These are phyloP conservation scores for Apostasia ramifera DNA, from an alignment of 106 monocot species.

Conservation along the genomic window DNA sequence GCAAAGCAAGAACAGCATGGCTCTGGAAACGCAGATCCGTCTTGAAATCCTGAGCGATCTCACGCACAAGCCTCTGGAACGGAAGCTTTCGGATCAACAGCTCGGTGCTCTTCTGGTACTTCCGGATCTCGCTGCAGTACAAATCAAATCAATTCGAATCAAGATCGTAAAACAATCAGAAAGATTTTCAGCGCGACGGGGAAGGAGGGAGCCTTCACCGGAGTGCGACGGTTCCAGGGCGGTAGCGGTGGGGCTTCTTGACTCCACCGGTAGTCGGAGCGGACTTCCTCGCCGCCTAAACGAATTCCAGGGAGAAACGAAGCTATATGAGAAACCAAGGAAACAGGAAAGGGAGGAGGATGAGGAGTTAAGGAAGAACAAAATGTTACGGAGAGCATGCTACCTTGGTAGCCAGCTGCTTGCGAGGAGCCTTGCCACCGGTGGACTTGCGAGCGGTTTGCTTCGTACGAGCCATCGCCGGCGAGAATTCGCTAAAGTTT, in stretches of 20 bases:
- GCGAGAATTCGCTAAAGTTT: background rate
- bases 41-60: slow-evolving; percentile 22
- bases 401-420: slow-evolving; percentile 19
- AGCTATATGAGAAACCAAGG: background rate
- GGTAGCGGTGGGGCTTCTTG: slow-evolving; percentile 18
- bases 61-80: slow-evolving; percentile 16
- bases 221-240: slow-evolving; percentile 14
- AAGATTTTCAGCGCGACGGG: background rate
- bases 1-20: slow-evolving; percentile 24
- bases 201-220: background rate
- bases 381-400: too few species aligned
- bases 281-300: slow-evolving; percentile 13
- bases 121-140: slow-evolving; percentile 11
- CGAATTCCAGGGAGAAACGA: background rate
- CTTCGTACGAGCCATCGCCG: slow-evolving; percentile 17
- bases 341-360: background rate
- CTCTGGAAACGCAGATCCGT: slow-evolving; percentile 32
- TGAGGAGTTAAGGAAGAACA: too few species aligned
- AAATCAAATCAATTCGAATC: background rate
- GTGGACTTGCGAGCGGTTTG: slow-evolving; percentile 18
- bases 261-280: slow-evolving; percentile 15
- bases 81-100: slow-evolving; percentile 16
- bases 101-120: slow-evolving; percentile 20
- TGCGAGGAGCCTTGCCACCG: slow-evolving; percentile 16
- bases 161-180: background rate